phyloP scores from a whole-genome alignment of 495 filamentous ascomycete genomes.

The Beverwykella pulmonaria region DNA sequence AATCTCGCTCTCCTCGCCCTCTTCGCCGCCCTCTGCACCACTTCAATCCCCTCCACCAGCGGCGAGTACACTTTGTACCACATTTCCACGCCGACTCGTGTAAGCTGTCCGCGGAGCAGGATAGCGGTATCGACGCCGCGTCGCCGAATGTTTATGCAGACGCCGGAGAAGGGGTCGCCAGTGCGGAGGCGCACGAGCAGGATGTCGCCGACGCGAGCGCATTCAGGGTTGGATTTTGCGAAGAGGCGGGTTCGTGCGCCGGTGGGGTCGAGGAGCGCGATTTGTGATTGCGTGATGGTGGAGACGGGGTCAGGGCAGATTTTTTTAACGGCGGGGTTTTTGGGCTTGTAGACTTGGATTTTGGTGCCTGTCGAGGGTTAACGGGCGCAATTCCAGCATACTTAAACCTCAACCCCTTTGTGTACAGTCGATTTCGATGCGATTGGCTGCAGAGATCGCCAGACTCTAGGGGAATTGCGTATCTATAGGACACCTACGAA shows the following conservation, averaged over 20 bases:
- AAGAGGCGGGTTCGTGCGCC: constrained; percentile 82
- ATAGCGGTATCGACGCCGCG: constrained; percentile 84
- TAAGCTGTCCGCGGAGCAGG: constrained; percentile 79
- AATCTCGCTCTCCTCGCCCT: constrained; percentile 84
- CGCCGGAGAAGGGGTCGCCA: constrained; percentile 88
- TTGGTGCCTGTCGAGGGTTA: neutral
- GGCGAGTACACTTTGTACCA: constrained; percentile 93
- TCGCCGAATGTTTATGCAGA: constrained; percentile 80
- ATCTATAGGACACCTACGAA: neutral
- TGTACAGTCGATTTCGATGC: neutral
- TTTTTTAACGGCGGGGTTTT: constrained; percentile 33
- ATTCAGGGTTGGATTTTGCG: constrained; percentile 70
- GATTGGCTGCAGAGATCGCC: neutral
- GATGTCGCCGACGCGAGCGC: constrained; percentile 80
- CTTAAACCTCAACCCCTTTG: neutral
- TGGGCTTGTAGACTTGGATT: constrained; percentile 20
- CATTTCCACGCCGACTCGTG: constrained; percentile 91
- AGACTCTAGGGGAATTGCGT: too few relatives aligned
- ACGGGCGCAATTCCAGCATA: neutral
- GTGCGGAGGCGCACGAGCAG: constrained; percentile 81
- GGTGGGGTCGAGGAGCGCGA: constrained; percentile 75
- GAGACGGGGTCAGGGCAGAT: constrained; percentile 59
- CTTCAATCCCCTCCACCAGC: constrained; percentile 86
- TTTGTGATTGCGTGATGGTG: constrained; percentile 64
- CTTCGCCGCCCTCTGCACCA: constrained; percentile 83